phyloP scores from a whole-genome alignment of 768 basidiomycete genomes.

The Sporobolomyces phaffii region DNA sequence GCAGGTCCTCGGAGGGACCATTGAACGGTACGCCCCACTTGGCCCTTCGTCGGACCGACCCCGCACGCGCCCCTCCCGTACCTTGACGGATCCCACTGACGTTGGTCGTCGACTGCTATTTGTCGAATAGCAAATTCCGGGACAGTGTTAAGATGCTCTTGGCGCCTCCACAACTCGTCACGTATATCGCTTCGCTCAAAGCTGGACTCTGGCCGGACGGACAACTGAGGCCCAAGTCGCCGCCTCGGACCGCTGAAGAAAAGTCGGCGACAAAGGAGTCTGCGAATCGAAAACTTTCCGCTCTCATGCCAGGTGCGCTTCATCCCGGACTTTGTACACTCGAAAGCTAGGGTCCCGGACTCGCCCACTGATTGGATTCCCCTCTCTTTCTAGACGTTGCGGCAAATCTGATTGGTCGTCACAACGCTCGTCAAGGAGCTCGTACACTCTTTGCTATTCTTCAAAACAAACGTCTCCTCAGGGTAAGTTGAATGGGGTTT shows the following conservation, averaged over 20 bases:
- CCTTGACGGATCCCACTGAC: too few relatives aligned
- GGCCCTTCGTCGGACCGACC: too few relatives aligned
- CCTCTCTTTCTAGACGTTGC: slow-evolving; percentile 62
- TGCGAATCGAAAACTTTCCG: slow-evolving; percentile 81
- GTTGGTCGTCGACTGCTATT: too few relatives aligned
- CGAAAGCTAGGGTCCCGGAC: too few relatives aligned
- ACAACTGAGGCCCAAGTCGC: slow-evolving; percentile 56
- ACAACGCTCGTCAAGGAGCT: slow-evolving; percentile 88
- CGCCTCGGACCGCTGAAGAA: slow-evolving; percentile 72
- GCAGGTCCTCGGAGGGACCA: slow-evolving; percentile 89
- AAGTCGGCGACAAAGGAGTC: slow-evolving; percentile 73
- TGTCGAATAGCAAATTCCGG: slow-evolving; percentile 85
- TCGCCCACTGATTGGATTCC: background rate
- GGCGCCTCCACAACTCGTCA: slow-evolving; percentile 65
- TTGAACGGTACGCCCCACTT: slow-evolving; percentile 66
- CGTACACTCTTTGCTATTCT: slow-evolving; percentile 85
- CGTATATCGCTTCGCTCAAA: slow-evolving; percentile 61
- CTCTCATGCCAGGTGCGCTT: slow-evolving; percentile 75
- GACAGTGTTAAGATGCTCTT: slow-evolving; percentile 64
- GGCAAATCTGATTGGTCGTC: slow-evolving; percentile 96
- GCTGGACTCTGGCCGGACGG: slow-evolving; percentile 83
- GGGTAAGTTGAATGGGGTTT: too few relatives aligned
- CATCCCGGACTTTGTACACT: too few relatives aligned
- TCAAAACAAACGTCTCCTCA: slow-evolving; percentile 90
- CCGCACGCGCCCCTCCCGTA: too few relatives aligned